Conservation (phyloP, 306 rosid species). For the Fragaria iinumae region DNA sequence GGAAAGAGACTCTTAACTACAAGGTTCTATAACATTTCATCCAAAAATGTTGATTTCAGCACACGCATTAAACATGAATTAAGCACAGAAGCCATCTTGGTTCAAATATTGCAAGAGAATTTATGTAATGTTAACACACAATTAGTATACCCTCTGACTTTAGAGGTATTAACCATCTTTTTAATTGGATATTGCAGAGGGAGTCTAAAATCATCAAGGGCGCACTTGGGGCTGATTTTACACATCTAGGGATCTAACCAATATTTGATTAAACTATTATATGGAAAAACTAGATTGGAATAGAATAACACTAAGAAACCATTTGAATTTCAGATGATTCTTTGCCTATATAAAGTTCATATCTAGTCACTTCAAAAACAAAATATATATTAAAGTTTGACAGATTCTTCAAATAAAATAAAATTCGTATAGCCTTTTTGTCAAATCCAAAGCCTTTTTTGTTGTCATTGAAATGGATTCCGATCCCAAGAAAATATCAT, state of each 20-base stretch:
- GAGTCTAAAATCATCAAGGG: neutral
- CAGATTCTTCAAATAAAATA: neutral
- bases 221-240: neutral
- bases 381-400: neutral
- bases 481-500: neutral
- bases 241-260: neutral
- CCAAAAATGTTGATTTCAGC: neutral
- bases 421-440: neutral
- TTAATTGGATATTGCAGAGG: neutral
- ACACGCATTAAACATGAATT: neutral
- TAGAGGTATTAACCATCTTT: neutral
- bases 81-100: neutral
- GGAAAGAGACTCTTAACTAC: neutral
- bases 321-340: neutral
- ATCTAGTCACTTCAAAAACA: neutral
- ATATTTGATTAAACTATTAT: neutral
- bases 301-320: neutral
- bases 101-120: neutral
- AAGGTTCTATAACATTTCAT: neutral
- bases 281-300: neutral
- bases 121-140: neutral
- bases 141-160: neutral
- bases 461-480: neutral
- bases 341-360: neutral
- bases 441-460: neutral